These are phyloP conservation scores for Malbranchea zuffiana DNA, from an alignment of 2,329 filamentous ascomycete species.

Conservation along the genomic window DNA sequence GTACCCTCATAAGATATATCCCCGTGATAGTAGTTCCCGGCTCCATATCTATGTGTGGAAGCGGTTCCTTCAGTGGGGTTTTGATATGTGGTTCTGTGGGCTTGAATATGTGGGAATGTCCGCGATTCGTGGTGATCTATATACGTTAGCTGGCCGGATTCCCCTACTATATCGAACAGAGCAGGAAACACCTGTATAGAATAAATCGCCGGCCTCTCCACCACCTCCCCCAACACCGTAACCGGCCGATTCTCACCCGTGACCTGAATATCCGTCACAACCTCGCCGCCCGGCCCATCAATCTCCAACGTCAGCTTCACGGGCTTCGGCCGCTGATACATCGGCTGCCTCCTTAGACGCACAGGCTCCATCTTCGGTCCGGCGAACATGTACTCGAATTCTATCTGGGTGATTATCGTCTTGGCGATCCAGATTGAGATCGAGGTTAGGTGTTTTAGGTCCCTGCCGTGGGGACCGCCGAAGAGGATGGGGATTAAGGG, in stretches of 20 bases:
- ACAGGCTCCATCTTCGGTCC: not conserved
- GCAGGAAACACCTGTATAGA: no score
- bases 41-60: constrained; percentile 10
- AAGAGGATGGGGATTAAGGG: constrained; percentile 17
- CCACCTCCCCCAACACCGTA: no score
- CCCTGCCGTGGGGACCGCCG: constrained; percentile 13
- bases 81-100: constrained; percentile 14
- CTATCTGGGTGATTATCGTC: constrained; percentile 7
- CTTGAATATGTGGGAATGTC: constrained; percentile 15
- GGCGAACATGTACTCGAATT: no score
- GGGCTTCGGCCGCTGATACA: not conserved
- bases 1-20: constrained; percentile 18
- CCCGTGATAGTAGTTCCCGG: constrained; percentile 16
- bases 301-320: constrained; percentile 15
- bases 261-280: constrained; percentile 13
- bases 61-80: constrained; percentile 8
- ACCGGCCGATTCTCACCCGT: constrained; percentile 12
- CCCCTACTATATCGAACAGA: no score
- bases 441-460: constrained; percentile 16
- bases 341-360: not conserved
- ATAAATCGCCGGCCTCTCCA: no score
- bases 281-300: constrained; percentile 16
- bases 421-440: constrained; percentile 17
- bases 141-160: no score
- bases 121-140: constrained; percentile 16